These are phyloP conservation scores for Neofusicoccum laricinum DNA, from an alignment of 2,329 filamentous ascomycete genomes.

Conservation along the genomic window DNA sequence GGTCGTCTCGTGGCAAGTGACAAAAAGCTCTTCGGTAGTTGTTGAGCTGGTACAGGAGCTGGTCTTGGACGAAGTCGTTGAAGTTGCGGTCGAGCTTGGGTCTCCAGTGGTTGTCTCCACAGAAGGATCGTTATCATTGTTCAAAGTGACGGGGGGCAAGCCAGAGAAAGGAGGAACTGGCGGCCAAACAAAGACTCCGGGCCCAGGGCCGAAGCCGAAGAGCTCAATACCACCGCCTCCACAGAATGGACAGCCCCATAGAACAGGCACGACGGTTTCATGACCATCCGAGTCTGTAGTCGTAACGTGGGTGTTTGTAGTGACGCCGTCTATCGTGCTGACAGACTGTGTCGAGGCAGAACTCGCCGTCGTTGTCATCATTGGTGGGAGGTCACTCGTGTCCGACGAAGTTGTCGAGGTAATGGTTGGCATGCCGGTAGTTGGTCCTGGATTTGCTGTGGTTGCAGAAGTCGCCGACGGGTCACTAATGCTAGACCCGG, in stretches of 20 bases:
- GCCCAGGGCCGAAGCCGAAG: not conserved
- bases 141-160: not conserved
- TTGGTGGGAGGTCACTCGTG: not conserved
- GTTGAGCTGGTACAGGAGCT: not conserved
- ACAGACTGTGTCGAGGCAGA: not conserved
- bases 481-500: not conserved
- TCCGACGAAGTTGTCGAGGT: not conserved
- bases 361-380: not conserved
- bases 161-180: not conserved
- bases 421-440: not conserved
- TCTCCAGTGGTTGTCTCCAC: not conserved
- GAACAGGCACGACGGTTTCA: not conserved
- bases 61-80: not conserved
- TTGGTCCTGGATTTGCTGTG: not conserved
- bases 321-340: not conserved
- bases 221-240: not conserved
- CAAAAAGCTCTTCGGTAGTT: not conserved
- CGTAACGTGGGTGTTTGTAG: not conserved
- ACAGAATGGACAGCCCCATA: not conserved
- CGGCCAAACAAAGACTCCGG: not conserved
- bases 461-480: not conserved
- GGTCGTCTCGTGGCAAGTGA: not conserved
- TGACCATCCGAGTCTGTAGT: not conserved
- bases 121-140: not conserved
- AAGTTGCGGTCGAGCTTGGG: not conserved